Conservation (phyloP, 345 rosid species). For the Barbarea vulgaris region DNA sequence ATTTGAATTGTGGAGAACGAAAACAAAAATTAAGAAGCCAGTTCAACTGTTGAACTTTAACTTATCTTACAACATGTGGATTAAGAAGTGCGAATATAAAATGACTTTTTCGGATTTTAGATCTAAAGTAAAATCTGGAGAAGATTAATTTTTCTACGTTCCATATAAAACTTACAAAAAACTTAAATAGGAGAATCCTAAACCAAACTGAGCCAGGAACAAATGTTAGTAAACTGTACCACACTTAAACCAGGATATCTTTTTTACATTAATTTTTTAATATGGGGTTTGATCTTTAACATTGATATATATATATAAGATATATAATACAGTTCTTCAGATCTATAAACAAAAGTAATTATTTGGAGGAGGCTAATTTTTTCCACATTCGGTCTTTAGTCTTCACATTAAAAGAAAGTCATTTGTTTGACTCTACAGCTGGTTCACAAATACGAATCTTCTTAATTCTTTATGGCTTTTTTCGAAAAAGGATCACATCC, state of each 20-base stretch:
- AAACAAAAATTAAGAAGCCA: too few species aligned
- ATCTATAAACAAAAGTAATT: background rate
- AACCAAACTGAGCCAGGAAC: background rate
- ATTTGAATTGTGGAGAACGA: too few species aligned
- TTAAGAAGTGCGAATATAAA: background rate
- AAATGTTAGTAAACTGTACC: background rate
- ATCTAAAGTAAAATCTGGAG: background rate
- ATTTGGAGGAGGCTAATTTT: background rate
- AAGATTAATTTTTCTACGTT: background rate
- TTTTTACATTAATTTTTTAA: background rate
- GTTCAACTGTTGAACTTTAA: background rate
- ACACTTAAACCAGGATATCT: background rate
- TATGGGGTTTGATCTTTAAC: background rate
- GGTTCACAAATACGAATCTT: slow-evolving; percentile 6
- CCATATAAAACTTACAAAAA: background rate
- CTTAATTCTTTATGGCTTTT: background rate
- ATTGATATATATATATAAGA: background rate
- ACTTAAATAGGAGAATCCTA: background rate
- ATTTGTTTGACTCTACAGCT: slow-evolving; percentile 18
- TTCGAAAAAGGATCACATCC: background rate
- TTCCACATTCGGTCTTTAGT: slow-evolving; percentile 18
- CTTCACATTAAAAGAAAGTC: background rate
- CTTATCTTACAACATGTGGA: background rate
- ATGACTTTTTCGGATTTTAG: background rate
- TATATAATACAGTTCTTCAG: background rate